Evolutionary conservation across 2,329 filamentous ascomycete species (phyloP).

Genomic region (Aspergillus eucalypticola): DNA sequence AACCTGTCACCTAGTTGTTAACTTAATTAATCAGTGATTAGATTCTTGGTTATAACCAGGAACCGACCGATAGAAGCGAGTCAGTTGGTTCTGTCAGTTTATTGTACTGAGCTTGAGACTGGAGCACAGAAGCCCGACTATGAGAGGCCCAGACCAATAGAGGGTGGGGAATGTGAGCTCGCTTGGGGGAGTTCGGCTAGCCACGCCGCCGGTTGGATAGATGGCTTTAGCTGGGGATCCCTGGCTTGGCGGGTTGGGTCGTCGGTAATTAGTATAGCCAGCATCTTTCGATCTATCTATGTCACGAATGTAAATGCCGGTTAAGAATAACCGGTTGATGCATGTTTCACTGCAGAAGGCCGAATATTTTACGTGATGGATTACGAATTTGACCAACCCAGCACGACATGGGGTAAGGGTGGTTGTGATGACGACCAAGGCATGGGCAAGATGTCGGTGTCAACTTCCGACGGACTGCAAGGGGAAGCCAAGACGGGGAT

Average conservation of each 20-base stretch:
- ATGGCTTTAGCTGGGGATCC: not conserved
- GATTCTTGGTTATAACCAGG: too few species aligned
- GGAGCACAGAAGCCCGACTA: not conserved
- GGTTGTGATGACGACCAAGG: not conserved
- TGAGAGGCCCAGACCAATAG: slow-evolving; percentile 1
- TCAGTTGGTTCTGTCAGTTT: too few species aligned
- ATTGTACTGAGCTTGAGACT: not conserved
- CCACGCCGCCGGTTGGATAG: not conserved
- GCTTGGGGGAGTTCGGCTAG: not conserved
- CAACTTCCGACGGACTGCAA: not conserved
- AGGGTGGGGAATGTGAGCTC: not conserved
- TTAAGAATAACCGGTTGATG: not conserved
- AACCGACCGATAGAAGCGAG: too few species aligned
- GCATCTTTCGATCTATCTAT: too few species aligned
- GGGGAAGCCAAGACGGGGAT: not conserved
- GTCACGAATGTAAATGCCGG: not conserved
- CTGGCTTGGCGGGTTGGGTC: not conserved
- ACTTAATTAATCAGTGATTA: too few species aligned
- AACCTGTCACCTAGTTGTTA: too few species aligned
- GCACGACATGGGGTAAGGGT: not conserved
- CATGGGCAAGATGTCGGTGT: not conserved
- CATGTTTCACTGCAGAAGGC: not conserved
- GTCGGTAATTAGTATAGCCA: not conserved
- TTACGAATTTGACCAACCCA: not conserved
- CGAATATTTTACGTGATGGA: not conserved